phyloP scores from a whole-genome alignment of 2,329 filamentous ascomycete genomes.

The Ampelomyces quisqualis region DNA sequence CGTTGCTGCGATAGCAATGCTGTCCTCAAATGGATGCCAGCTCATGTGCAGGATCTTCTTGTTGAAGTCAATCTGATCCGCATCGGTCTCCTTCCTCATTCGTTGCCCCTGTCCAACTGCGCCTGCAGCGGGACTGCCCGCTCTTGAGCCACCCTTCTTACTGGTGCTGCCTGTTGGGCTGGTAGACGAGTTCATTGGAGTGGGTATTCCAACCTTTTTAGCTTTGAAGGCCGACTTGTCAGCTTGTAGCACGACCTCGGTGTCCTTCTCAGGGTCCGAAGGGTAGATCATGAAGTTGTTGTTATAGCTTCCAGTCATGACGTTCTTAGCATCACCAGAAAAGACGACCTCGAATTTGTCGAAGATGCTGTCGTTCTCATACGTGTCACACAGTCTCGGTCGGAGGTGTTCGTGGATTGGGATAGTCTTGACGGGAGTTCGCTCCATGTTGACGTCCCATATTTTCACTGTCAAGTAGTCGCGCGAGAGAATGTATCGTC shows the following conservation, averaged over 20 bases:
- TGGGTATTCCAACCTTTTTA: slow-evolving; percentile 98
- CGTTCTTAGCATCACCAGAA: slow-evolving; percentile 95
- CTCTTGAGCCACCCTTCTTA: slow-evolving; percentile 87
- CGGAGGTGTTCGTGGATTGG: slow-evolving; percentile 97
- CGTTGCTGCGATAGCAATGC: slow-evolving; percentile 97
- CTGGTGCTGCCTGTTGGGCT: slow-evolving; percentile 69
- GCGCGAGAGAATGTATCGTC: slow-evolving; percentile 93
- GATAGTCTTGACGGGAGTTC: slow-evolving; percentile 95
- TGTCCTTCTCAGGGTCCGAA: slow-evolving; percentile 91
- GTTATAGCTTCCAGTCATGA: slow-evolving; percentile 99
- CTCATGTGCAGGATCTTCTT: slow-evolving; percentile 99
- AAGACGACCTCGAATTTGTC: slow-evolving; percentile 99
- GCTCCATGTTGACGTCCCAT: slow-evolving; percentile 99
- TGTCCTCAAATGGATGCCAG: slow-evolving; percentile 99
- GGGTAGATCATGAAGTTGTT: slow-evolving; percentile 99
- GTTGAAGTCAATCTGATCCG: slow-evolving; percentile 99
- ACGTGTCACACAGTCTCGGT: slow-evolving; percentile 92
- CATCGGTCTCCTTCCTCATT: slow-evolving; percentile 99
- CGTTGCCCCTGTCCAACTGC: slow-evolving; percentile 75
- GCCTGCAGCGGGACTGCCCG: slow-evolving; percentile 78
- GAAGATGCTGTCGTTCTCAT: slow-evolving; percentile 99
- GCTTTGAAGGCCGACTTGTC: slow-evolving; percentile 99
- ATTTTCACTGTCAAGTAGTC: slow-evolving; percentile 99
- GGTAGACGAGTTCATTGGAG: slow-evolving; percentile 83
- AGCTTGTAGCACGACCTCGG: slow-evolving; percentile 93